Evolutionary conservation across 108 stramenopile genomes (phyloP), one percentile per base, ranked within the genome.

Genomic region (Halocafeteria seosinensis): DNA sequence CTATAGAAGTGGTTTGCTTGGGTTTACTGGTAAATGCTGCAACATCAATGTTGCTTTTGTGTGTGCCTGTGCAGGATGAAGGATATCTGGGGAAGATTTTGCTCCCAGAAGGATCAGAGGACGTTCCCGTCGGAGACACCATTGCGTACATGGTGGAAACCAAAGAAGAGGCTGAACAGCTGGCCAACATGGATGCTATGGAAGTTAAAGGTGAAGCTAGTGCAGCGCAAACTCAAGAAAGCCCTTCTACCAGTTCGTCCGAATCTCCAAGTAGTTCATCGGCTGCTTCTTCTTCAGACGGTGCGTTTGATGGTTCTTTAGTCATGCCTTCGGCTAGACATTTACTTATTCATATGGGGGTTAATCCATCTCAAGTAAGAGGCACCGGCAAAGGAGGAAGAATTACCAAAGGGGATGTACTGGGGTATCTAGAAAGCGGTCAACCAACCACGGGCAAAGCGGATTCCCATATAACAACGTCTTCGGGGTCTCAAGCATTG

Each of bases 1-100:
- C n/a, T n/a, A n/a, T n/a, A n/a, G n/a, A n/a, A n/a, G n/a, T n/a
- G n/a, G n/a, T n/a, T n/a, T n/a, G n/a, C n/a, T n/a, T n/a, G n/a
- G n/a, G n/a, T n/a, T n/a, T n/a, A n/a, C n/a, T n/a, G n/a, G n/a
- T n/a, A n/a, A n/a, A n/a, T n/a, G n/a, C n/a, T n/a, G n/a, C n/a
- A n/a, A n/a, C n/a, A n/a, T n/a, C n/a, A n/a, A n/a, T n/a, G n/a
- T n/a, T n/a, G n/a, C n/a, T n/a, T n/a, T n/a, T n/a, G n/a, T n/a
- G n/a, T n/a, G n/a, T n/a, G n/a, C n/a, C n/a, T n/a, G n/a, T n/a
- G n/a, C n/a, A 94, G 68, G 97, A 99, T 70, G 94, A 95, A 53
- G 91, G 91, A 4, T 76, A 91, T 31, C 55, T 96, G 21, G 97
- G 92, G 24, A 96, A 91, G 73, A 85, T 92, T 60, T 77, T 99